phyloP scores from a whole-genome alignment of 345 rosid species.

The Carallia pectinifolia region DNA sequence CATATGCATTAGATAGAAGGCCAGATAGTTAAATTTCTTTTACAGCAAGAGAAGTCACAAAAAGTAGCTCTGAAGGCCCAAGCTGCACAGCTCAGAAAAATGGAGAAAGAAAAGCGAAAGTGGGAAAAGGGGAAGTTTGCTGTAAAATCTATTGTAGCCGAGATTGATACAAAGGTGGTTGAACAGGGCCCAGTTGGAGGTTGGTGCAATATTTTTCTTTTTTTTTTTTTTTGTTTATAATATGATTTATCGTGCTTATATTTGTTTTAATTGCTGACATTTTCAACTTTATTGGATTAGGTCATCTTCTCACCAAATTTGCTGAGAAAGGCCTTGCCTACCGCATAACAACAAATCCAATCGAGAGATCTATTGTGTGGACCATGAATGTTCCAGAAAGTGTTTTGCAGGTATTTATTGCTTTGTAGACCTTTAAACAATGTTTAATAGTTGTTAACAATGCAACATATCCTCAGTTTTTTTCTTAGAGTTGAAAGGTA shows the following conservation, averaged over 20 bases:
- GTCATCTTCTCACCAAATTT: slow-evolving; percentile 79
- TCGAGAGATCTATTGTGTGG: slow-evolving; percentile 88
- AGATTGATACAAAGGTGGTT: slow-evolving; percentile 77
- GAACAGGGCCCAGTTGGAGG: slow-evolving; percentile 84
- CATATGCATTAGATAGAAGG: not conserved
- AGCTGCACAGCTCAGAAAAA: slow-evolving; percentile 68
- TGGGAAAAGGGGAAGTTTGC: slow-evolving; percentile 95
- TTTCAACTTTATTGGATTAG: slow-evolving; percentile 42
- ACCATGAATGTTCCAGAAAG: slow-evolving; percentile 74
- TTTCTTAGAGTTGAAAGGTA: not conserved
- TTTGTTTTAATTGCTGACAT: slow-evolving; percentile 19
- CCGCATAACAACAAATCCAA: slow-evolving; percentile 65
- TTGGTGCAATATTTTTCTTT: slow-evolving; percentile 20
- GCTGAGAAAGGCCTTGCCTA: slow-evolving; percentile 73
- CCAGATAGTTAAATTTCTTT: slow-evolving; percentile 22
- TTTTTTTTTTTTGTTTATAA: not conserved
- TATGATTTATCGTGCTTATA: slow-evolving; percentile 13
- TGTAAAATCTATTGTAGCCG: slow-evolving; percentile 72
- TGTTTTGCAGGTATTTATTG: slow-evolving; percentile 55
- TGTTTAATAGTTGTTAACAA: not conserved
- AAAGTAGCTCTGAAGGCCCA: slow-evolving; percentile 79
- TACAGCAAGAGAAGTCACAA: slow-evolving; percentile 77
- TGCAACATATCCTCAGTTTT: not conserved
- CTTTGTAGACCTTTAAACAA: not conserved
- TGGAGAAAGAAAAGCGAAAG: slow-evolving; percentile 73